phyloP scores from a whole-genome alignment of 2,329 filamentous ascomycete genomes.

The Westerdykella ornata region DNA sequence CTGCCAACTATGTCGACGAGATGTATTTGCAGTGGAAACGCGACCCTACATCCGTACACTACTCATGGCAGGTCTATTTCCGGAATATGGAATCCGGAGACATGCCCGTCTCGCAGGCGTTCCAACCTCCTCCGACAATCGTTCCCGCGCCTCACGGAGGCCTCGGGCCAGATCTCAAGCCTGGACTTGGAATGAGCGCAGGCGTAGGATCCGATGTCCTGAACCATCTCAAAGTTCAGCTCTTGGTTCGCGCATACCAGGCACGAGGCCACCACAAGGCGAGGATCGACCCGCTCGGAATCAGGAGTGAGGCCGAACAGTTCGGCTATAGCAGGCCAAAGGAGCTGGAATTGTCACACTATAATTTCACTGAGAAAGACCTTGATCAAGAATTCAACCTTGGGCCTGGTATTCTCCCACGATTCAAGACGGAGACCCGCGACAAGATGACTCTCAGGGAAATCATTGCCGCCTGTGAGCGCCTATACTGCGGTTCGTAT shows the following conservation, averaged over 20 bases:
- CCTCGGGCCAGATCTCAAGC: slow-evolving; percentile 62
- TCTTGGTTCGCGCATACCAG: slow-evolving; percentile 95
- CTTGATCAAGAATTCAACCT: slow-evolving; percentile 86
- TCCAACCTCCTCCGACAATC: slow-evolving; percentile 89
- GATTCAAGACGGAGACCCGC: slow-evolving; percentile 80
- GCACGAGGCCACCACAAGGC: slow-evolving; percentile 97
- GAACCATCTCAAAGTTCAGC: slow-evolving; percentile 96
- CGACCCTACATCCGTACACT: slow-evolving; percentile 86
- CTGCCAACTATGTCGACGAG: slow-evolving; percentile 98
- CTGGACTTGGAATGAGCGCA: slow-evolving; percentile 59
- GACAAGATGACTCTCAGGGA: slow-evolving; percentile 97
- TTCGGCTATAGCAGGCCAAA: slow-evolving; percentile 84
- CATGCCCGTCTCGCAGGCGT: slow-evolving; percentile 96
- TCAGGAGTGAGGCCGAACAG: slow-evolving; percentile 75
- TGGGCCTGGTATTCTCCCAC: slow-evolving; percentile 88
- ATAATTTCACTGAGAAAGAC: slow-evolving; percentile 91
- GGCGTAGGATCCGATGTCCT: slow-evolving; percentile 74
- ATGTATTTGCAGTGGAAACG: slow-evolving; percentile 99
- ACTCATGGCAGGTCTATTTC: slow-evolving; percentile 99
- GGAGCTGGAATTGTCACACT: slow-evolving; percentile 88
- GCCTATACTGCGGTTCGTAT: slow-evolving; percentile 94
- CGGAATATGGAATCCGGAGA: slow-evolving; percentile 97
- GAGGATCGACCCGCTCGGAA: slow-evolving; percentile 91
- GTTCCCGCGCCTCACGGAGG: slow-evolving; percentile 75
- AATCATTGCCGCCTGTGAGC: slow-evolving; percentile 88